Percentiles rank a stretch among this genome's conserved stretches.
Evolutionary conservation across 202 grass and related monocot species (phyloP).

Genomic region (Setaria viridis): DNA sequence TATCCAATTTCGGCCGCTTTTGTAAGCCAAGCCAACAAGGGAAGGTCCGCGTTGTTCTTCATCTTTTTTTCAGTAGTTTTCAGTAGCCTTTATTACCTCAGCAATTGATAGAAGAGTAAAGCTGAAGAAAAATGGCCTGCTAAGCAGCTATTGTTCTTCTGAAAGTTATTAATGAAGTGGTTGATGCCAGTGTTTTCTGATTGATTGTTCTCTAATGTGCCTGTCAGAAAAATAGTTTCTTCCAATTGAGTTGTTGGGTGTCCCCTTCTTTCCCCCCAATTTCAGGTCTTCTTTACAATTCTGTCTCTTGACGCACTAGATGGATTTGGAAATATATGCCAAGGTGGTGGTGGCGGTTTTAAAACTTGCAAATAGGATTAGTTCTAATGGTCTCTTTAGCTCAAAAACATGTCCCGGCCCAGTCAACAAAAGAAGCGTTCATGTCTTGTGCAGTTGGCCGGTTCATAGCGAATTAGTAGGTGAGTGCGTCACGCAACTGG

Average conservation of each 20-base stretch:
- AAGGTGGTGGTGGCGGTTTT: neutral
- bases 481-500: slow-evolving; percentile 21
- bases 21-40: no score
- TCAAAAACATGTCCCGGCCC: neutral
- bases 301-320: neutral
- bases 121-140: slow-evolving; percentile 19
- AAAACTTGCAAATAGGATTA: neutral
- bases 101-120: slow-evolving; percentile 21
- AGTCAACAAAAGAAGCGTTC: neutral
- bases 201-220: neutral
- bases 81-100: neutral
- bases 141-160: slow-evolving; percentile 7
- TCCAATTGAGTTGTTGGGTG: no score
- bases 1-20: no score
- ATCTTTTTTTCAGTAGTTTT: neutral
- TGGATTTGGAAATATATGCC: neutral
- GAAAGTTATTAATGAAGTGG: slow-evolving; percentile 15
- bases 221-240: neutral
- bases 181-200: slow-evolving; percentile 14
- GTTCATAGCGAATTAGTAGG: neutral
- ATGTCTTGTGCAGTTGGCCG: neutral
- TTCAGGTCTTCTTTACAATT: neutral
- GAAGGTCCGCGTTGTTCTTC: neutral
- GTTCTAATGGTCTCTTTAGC: neutral
- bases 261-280: neutral